Evolutionary conservation across 108 stramenopile genomes (phyloP).

Genomic region (Ochromonas danica): DNA sequence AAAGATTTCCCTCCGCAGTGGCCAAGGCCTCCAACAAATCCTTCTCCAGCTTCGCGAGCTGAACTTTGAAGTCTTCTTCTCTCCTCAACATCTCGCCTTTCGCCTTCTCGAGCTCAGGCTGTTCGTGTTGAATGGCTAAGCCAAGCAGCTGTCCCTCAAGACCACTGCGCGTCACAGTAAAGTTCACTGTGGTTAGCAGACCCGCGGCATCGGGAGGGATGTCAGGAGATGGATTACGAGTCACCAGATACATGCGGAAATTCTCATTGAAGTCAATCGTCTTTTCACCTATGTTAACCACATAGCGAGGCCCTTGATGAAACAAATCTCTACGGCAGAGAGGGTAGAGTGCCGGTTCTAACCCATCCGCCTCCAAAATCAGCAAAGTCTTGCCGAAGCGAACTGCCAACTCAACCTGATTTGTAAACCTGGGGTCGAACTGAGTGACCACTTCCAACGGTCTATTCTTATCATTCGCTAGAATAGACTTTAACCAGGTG

Average conservation of each 20-base stretch:
- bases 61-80: constrained; percentile 67
- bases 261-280: constrained; percentile 61
- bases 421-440: constrained; percentile 42
- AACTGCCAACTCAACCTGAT: constrained; percentile 56
- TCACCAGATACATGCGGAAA: constrained; percentile 57
- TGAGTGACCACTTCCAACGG: constrained; percentile 54
- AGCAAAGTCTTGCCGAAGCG: constrained; percentile 68
- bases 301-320: constrained; percentile 56
- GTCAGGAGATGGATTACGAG: constrained; percentile 54
- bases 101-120: constrained; percentile 63
- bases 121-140: constrained; percentile 58
- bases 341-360: constrained; percentile 62
- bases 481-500: constrained; percentile 51
- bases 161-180: constrained; percentile 62
- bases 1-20: constrained; percentile 61
- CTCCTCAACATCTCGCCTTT: constrained; percentile 57
- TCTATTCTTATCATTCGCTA: constrained; percentile 38
- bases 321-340: constrained; percentile 37
- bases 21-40: constrained; percentile 58
- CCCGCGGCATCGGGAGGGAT: constrained; percentile 58
- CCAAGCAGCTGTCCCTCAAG: constrained; percentile 65
- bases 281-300: constrained; percentile 54
- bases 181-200: constrained; percentile 60
- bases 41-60: constrained; percentile 62
- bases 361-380: constrained; percentile 47